These are phyloP conservation scores for Scheffersomyces cryptocercus DNA, from an alignment of 1,139 yeast genomes.

Conservation along the genomic window DNA sequence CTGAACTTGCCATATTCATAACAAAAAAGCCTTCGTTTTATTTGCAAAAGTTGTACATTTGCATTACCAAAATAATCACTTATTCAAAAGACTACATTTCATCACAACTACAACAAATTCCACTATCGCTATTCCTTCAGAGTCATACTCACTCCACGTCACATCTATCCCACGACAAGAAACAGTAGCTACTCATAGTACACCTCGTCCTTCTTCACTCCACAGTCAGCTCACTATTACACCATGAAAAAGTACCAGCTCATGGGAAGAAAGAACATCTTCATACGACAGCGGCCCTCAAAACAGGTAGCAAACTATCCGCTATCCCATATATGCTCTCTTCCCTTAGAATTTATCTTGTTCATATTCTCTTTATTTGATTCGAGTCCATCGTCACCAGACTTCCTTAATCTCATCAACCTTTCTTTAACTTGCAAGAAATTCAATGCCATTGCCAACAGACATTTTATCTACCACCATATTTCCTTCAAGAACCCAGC, in stretches of 20 bases:
- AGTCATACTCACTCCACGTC: too few species aligned
- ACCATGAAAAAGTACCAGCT: conserved; percentile 34
- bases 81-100: too few species aligned
- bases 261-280: conserved; percentile 36
- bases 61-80: too few species aligned
- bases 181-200: too few species aligned
- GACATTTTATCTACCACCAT: conserved; percentile 34
- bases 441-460: conserved; percentile 36
- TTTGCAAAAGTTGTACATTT: too few species aligned
- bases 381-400: conserved; percentile 7
- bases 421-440: conserved; percentile 38
- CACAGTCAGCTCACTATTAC: neutral
- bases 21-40: too few species aligned
- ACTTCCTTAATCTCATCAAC: conserved; percentile 19
- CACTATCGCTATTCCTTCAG: too few species aligned
- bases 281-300: conserved; percentile 6
- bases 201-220: neutral
- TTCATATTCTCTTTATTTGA: conserved; percentile 30
- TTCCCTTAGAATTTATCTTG: conserved; percentile 44
- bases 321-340: conserved; percentile 31
- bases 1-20: too few species aligned
- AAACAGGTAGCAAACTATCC: conserved; percentile 22
- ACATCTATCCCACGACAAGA: too few species aligned
- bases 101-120: too few species aligned
- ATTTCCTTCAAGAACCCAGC: conserved; percentile 26